Evolutionary conservation across 2,329 filamentous ascomycete genomes (phyloP).

Genomic region (Periconia macrospinosa): DNA sequence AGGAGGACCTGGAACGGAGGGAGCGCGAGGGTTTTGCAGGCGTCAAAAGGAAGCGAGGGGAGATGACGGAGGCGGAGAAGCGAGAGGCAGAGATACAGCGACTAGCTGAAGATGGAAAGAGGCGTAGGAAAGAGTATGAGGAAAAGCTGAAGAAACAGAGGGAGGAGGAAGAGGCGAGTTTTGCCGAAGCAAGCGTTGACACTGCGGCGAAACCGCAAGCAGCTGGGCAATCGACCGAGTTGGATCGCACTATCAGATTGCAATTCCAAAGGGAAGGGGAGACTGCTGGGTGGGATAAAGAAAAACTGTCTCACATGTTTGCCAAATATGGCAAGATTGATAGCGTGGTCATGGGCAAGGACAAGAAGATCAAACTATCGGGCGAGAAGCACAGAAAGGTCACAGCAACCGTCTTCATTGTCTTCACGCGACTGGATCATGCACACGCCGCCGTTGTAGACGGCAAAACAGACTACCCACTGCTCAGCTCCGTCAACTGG

Average conservation of each 20-base stretch:
- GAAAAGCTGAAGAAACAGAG: conserved; percentile 57
- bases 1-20: conserved; percentile 80
- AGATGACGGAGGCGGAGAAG: conserved; percentile 58
- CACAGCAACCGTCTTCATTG: conserved; percentile 57
- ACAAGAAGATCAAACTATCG: conserved; percentile 58
- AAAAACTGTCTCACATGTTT: conserved; percentile 52
- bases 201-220: conserved; percentile 11
- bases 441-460: conserved; percentile 61
- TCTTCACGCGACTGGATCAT: conserved; percentile 60
- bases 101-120: conserved; percentile 52
- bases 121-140: conserved; percentile 59
- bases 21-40: conserved; percentile 57
- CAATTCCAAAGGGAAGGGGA: conserved; percentile 56
- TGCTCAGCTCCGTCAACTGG: conserved; percentile 59
- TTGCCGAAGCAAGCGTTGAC: conserved; percentile 38
- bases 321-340: conserved; percentile 60
- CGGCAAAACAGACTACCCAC: conserved; percentile 49
- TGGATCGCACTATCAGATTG: conserved; percentile 61
- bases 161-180: conserved; percentile 50
- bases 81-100: conserved; percentile 55
- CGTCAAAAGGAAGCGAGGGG: conserved; percentile 48
- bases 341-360: conserved; percentile 56
- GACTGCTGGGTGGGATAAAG: conserved; percentile 49
- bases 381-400: conserved; percentile 56
- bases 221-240: conserved; percentile 48